Base-by-base conservation (phyloP, 106 monocot genomes). In the Phalaenopsis equestris region DNA sequence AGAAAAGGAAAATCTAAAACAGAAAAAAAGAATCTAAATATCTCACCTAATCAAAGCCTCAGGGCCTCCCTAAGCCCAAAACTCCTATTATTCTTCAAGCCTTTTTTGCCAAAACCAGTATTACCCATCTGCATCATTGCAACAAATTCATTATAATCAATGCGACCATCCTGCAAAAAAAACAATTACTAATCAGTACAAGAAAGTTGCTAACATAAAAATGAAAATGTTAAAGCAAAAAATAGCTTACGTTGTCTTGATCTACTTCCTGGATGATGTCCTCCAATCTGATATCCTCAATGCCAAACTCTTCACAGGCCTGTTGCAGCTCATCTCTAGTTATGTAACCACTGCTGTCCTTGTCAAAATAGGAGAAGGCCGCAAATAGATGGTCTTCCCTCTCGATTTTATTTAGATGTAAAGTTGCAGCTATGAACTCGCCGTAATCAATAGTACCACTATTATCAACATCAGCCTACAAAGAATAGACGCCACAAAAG, bases 361-460 rank as follows among this genome's bases (percentile, higher is more conserved):
- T 89, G 80, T 89, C 89, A 55, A 89, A 89, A 46, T 86, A 89
- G 17, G 86, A 86, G 77, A 89, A 89, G 38, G 89, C 89, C 42
- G 84, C 84, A 78, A 82, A 86, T 15, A 89, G 76, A 75, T 89
- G 86, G 45, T 89, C 89, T 73, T 76, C 76, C 11, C 76, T 2
- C 9, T 76, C 76, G 8, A 76, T 76, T 49, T 76, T 76, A 18
- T 76, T 84, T 58, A 86, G 47, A 82, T 89, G 89, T 68, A 89
- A 74, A 6, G 89, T 89, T 42, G 89, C 89, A 52, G 89, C 89
- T 77, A 89, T 61, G 56, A 89, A 89, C 73, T 89, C 89, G 5
- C 83, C 83, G 77, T 89, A 89, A 82, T 89, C 89, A 56, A 89
- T 89, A 3, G 86, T 89, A 41, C 89, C 89, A 21, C 84, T 89